These are phyloP conservation scores for Herpetomonas samuelpessoai DNA, from an alignment of 208 protist species.

Conservation along the genomic window DNA sequence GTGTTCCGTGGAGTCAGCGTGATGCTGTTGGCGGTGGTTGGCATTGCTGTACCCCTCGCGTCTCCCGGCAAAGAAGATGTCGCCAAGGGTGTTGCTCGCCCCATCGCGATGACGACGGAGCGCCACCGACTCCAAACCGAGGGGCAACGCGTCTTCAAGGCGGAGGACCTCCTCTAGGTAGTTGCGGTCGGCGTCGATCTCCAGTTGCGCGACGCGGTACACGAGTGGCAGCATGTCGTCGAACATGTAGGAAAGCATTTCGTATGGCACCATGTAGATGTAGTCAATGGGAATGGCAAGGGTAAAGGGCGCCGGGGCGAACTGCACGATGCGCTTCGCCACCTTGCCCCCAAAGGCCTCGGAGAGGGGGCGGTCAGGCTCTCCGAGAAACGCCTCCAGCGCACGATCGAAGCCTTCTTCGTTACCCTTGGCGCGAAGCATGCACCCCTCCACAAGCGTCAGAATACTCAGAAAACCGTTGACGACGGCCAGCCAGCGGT, in stretches of 20 bases:
- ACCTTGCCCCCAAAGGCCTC: constrained; percentile 51
- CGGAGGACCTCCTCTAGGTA: constrained; percentile 62
- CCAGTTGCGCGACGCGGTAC: constrained; percentile 64
- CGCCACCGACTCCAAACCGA: no score
- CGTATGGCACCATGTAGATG: constrained; percentile 75
- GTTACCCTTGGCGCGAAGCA: constrained; percentile 56
- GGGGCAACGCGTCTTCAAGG: constrained; percentile 25
- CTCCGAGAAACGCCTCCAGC: constrained; percentile 72
- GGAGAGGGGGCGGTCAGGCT: constrained; percentile 20
- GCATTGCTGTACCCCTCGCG: not conserved
- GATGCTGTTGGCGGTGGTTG: not conserved
- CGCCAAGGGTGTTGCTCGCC: not conserved
- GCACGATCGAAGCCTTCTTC: constrained; percentile 73
- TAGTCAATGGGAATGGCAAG: constrained; percentile 53
- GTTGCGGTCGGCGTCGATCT: constrained; percentile 53
- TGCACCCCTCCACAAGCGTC: constrained; percentile 52
- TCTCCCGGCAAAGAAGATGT: not conserved
- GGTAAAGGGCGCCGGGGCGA: constrained; percentile 46
- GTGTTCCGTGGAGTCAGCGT: not conserved
- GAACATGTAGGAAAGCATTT: constrained; percentile 79
- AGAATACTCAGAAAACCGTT: constrained; percentile 74
- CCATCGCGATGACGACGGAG: no score
- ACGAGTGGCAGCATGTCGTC: constrained; percentile 81
- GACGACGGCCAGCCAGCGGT: constrained; percentile 41
- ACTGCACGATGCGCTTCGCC: constrained; percentile 74